phyloP scores from a whole-genome alignment of 1,284 basidiomycete genomes.

The Mycena citricolor region DNA sequence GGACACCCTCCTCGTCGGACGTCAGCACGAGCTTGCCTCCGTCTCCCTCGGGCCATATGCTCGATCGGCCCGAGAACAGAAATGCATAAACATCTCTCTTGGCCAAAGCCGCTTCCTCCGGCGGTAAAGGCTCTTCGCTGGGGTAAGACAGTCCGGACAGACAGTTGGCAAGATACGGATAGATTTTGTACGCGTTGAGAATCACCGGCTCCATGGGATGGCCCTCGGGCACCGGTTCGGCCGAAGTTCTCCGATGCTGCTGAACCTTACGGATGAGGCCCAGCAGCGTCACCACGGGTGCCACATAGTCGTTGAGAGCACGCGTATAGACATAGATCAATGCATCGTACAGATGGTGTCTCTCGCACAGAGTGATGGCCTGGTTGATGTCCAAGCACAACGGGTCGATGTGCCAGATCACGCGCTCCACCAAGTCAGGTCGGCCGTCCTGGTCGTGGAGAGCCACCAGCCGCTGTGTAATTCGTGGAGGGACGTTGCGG shows the following conservation, averaged over 20 bases:
- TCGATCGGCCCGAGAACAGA: slow-evolving; percentile 81
- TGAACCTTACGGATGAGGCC: slow-evolving; percentile 73
- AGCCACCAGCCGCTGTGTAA: slow-evolving; percentile 83
- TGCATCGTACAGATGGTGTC: slow-evolving; percentile 86
- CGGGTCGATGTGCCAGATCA: slow-evolving; percentile 97
- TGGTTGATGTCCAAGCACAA: slow-evolving; percentile 92
- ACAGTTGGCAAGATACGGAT: slow-evolving; percentile 84
- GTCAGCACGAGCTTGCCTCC: slow-evolving; percentile 75
- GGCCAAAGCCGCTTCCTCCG: slow-evolving; percentile 64
- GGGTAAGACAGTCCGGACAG: slow-evolving; percentile 90
- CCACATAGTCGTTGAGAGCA: slow-evolving; percentile 85
- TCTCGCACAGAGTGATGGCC: slow-evolving; percentile 83
- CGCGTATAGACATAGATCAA: slow-evolving; percentile 92
- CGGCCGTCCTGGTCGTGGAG: slow-evolving; percentile 75
- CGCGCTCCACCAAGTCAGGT: slow-evolving; percentile 78
- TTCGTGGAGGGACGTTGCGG: slow-evolving; percentile 76
- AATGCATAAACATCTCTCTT: slow-evolving; percentile 77
- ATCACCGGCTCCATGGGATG: slow-evolving; percentile 57
- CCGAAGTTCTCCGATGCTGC: slow-evolving; percentile 45
- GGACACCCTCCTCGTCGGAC: slow-evolving; percentile 65
- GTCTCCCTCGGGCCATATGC: slow-evolving; percentile 74
- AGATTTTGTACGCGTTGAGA: slow-evolving; percentile 88
- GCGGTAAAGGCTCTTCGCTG: slow-evolving; percentile 70
- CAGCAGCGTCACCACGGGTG: slow-evolving; percentile 86
- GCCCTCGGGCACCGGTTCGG: slow-evolving; percentile 32